Evolutionary conservation across 352 stramenopile genomes (phyloP).

Genomic region (Phytophthora brassicae): DNA sequence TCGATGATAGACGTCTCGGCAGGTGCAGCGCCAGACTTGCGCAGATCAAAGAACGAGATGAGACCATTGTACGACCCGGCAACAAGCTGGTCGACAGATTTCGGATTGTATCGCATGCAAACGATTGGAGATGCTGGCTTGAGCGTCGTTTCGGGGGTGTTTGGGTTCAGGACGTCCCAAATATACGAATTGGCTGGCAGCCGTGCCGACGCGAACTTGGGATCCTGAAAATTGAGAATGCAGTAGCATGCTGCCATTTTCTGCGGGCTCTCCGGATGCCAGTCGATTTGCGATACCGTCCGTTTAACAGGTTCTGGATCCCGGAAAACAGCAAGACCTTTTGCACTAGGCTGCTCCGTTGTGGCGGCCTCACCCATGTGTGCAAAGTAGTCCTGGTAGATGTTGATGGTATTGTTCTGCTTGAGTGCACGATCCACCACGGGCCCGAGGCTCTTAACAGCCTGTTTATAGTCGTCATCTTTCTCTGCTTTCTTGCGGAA

Average conservation of each 20-base stretch:
- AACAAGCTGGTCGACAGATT: slow-evolving; percentile 95
- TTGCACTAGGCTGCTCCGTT: slow-evolving; percentile 95
- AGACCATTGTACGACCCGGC: slow-evolving; percentile 97
- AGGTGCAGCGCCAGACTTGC: slow-evolving; percentile 88
- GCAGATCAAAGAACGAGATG: slow-evolving; percentile 96
- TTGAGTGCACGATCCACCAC: slow-evolving; percentile 94
- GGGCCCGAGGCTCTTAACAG: slow-evolving; percentile 92
- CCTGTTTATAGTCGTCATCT: slow-evolving; percentile 95
- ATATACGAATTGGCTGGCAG: slow-evolving; percentile 92
- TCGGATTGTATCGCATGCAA: slow-evolving; percentile 96
- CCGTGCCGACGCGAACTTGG: slow-evolving; percentile 84
- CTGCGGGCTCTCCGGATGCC: slow-evolving; percentile 94
- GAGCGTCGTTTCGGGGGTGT: slow-evolving; percentile 94
- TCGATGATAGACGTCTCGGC: slow-evolving; percentile 94
- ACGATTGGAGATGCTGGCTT: slow-evolving; percentile 88
- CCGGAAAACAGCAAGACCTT: slow-evolving; percentile 96
- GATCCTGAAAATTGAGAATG: slow-evolving; percentile 95
- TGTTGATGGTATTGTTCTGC: slow-evolving; percentile 98
- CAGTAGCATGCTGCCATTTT: slow-evolving; percentile 98
- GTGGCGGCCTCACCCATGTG: slow-evolving; percentile 90
- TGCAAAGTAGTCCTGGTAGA: slow-evolving; percentile 97
- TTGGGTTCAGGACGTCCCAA: slow-evolving; percentile 97
- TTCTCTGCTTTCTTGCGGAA: slow-evolving; percentile 98
- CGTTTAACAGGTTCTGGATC: slow-evolving; percentile 93
- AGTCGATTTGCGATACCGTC: slow-evolving; percentile 96